Base-by-base conservation (phyloP, 441 rosid species). In the Populus hybrid region DNA sequence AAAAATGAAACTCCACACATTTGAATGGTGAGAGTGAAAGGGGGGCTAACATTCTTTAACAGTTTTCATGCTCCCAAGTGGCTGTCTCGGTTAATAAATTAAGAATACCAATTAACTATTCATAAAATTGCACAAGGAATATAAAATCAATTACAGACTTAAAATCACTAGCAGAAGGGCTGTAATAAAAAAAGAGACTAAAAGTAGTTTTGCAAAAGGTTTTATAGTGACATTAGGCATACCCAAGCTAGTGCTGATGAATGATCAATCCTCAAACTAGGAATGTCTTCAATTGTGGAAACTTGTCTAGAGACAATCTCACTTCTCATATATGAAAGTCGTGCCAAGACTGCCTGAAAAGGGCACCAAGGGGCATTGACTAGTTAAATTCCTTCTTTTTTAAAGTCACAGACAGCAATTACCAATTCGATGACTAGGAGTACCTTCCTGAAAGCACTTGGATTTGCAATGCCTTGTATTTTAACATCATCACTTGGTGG, bases 381-480 rank as follows among this genome's bases (percentile, higher is more conserved):
- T 38, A 34, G 73, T 68, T 46, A 73, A 63, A 28, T 66, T 73
- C 34, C 66, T 30, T 35, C 11, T 19, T 28, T 73, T 74, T 12
- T 64, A 24, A 24, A 78, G 73, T 78, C 21, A 57, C 40, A 38
- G 35, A 36, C 53, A 78, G 21, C 10, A 19, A 79, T 19, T 73
- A 63, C 24, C 19, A 2, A 78, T 72, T 59, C 18, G 34, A 70
- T 35, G 75, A 67, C 26, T 73, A 42, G 9, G 18, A 36, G n/a
- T 81, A 90, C 96, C 96, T 87, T 87, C 81, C 90, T 87, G 83
- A 91, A 91, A 79, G 92, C 94, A 69, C 59, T 82, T 42, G 96
- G 96, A 80, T 90, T 87, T 30, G 85, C 86, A 73, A 91, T 80
- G 67, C 94, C 96, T 78, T 82, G 86, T 53, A 91, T 91, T 83